Percentiles rank a stretch among this genome's conserved stretches.
Evolutionary conservation across 768 basidiomycete species (phyloP).

Genomic region (Xerocomus spinulosus): DNA sequence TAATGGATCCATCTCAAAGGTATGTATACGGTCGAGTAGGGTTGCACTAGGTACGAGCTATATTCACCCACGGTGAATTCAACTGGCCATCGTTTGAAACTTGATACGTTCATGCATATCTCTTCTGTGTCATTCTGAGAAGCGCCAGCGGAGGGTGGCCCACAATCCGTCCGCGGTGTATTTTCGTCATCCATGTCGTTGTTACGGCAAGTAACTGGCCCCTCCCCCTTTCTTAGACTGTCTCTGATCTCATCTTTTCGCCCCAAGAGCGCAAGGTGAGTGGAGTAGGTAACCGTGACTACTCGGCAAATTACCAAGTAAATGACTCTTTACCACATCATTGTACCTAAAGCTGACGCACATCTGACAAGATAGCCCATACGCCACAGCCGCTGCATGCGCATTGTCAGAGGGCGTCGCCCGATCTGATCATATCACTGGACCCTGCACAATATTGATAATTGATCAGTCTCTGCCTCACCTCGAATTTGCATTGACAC

Average conservation of each 20-base stretch:
- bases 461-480: constrained; percentile 4
- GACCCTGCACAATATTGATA: constrained; percentile 21
- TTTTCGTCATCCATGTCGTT: not conserved
- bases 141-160: not conserved
- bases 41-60: constrained; percentile 7
- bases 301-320: constrained; percentile 3
- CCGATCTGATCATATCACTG: constrained; percentile 15
- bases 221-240: not conserved
- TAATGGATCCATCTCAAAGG: constrained; percentile 4
- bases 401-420: constrained; percentile 15
- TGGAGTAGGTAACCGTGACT: constrained; percentile 1
- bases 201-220: not conserved
- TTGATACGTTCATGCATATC: constrained; percentile 1
- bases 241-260: not conserved
- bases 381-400: constrained; percentile 1
- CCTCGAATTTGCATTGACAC: not conserved
- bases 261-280: not conserved
- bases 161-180: not conserved
- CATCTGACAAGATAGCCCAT: constrained; percentile 5
- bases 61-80: constrained; percentile 14
- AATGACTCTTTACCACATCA: no score
- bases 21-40: no score
- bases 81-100: constrained; percentile 4
- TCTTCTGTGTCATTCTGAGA: not conserved
- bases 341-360: constrained; percentile 4